These are phyloP conservation scores for Globisporangium cystogenes DNA, from an alignment of 352 stramenopile species.

Conservation along the genomic window DNA sequence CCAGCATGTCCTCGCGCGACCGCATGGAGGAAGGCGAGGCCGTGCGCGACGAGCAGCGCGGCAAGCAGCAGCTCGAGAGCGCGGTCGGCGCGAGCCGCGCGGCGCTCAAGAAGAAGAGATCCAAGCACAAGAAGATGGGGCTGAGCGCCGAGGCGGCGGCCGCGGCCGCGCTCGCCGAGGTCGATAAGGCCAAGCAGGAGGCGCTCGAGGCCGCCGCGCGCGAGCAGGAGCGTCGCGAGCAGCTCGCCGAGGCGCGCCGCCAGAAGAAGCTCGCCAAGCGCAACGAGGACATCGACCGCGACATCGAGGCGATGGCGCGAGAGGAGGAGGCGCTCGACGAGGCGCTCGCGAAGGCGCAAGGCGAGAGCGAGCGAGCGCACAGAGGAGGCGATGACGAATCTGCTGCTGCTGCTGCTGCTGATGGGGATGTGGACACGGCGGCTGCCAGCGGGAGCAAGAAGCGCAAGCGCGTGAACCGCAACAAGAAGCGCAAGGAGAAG, in stretches of 20 bases:
- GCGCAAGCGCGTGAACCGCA: constrained; percentile 20
- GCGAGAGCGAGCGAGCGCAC: constrained; percentile 13
- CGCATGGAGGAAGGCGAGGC: constrained; percentile 54
- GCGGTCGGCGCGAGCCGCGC: constrained; percentile 47
- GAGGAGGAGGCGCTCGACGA: constrained; percentile 9
- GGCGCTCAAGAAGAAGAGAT: constrained; percentile 74
- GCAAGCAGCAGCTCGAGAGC: constrained; percentile 24
- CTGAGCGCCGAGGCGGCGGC: constrained; percentile 22
- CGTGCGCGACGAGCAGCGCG: constrained; percentile 27
- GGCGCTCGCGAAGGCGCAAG: constrained; percentile 6
- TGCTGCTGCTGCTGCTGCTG: not conserved
- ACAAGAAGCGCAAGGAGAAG: constrained; percentile 17
- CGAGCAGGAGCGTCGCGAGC: constrained; percentile 18
- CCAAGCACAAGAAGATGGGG: constrained; percentile 64
- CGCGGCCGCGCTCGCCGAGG: constrained; percentile 18
- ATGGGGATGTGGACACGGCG: not conserved
- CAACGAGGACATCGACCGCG: constrained; percentile 10
- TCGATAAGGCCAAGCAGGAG: constrained; percentile 27
- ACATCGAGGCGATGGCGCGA: constrained; percentile 16
- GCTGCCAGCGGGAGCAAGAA: constrained; percentile 14
- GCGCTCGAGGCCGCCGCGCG: constrained; percentile 4
- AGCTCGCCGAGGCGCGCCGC: constrained; percentile 17
- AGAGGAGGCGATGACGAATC: no score
- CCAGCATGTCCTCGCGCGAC: constrained; percentile 44
- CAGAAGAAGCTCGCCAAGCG: constrained; percentile 17